phyloP scores from a whole-genome alignment of 495 filamentous ascomycete species.

The Geopyxis carbonaria region DNA sequence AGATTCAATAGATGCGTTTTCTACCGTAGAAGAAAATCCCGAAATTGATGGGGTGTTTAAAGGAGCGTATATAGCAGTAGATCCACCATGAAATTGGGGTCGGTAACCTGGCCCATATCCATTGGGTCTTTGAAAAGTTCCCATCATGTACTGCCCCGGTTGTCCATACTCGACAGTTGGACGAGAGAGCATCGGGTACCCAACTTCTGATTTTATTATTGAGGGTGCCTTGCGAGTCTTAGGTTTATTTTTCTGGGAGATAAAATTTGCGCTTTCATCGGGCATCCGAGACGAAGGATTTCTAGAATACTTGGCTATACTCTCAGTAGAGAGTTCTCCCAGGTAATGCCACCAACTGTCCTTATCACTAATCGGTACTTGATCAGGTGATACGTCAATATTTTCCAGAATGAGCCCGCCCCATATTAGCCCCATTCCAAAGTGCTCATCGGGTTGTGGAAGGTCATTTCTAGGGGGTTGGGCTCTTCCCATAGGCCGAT shows the following conservation, averaged over 20 bases:
- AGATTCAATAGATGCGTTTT: no score
- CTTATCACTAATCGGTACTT: constrained; percentile 47
- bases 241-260: constrained; percentile 18
- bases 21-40: no score
- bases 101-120: no score
- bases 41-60: no score
- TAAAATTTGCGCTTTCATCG: constrained; percentile 41
- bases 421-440: constrained; percentile 36
- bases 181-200: no score
- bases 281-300: constrained; percentile 44
- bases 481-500: constrained; percentile 39
- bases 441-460: constrained; percentile 51
- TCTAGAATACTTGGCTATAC: constrained; percentile 81
- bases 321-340: constrained; percentile 71
- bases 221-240: constrained; percentile 7
- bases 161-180: no score
- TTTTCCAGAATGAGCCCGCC: constrained; percentile 23
- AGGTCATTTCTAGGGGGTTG: constrained; percentile 43
- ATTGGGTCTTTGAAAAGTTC: no score
- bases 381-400: constrained; percentile 25
- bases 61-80: no score
- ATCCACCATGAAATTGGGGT: no score
- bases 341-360: constrained; percentile 84
- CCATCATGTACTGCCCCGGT: no score
- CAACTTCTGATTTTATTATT: no score